Evolutionary conservation across 495 filamentous ascomycete genomes (phyloP), one percentile per base, ranked within the genome.

Genomic region (Bryoglossum gracile): DNA sequence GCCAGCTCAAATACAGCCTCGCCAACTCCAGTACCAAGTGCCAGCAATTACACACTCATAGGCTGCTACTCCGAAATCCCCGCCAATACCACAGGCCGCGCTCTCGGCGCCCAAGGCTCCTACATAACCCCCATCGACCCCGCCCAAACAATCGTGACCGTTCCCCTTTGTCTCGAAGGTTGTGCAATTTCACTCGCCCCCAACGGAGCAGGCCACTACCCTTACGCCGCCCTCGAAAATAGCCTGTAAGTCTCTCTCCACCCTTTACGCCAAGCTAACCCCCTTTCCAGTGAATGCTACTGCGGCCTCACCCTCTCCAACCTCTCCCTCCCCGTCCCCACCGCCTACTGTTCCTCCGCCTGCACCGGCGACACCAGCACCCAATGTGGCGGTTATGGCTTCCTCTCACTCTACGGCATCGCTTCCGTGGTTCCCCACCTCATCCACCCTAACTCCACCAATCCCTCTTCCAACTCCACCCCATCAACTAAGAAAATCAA

Each of bases 251-350:
- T 22, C 4, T 16, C 17, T 35, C 25, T 18, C 25, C 3, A 18
- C 4, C 4, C 13, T 19, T 38, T 21, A 30, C 9, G 8, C 34
- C 9, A 16, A 8, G 6, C 34, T 37, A 37, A 37, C 34, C 34
- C n/a, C 17, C 9, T 32, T 10, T 10, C n/a, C 30, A 38, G 49
- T 25, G 40, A 51, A 46, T 51, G 40, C 19, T 46, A 45, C 42
- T 51, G 49, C 24, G 41, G 40, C n/a, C 14, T 45, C 13, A 28
- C 41, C 14, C 40, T 51, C 30, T 45, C 41, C 3, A 38, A 9
- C 13, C 11, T 21, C 32, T 25, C 41, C 9, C 16, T 18, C 9
- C 41, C n/a, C 11, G 11, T 37, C 13, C 13, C 13, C 28, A n/a
- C 32, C 25, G 4, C 32, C 9, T 36, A 34, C 18, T 51, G 49